These are phyloP conservation scores for Bipolaris bicolor DNA, from an alignment of 2,329 filamentous ascomycete genomes.

Conservation along the genomic window DNA sequence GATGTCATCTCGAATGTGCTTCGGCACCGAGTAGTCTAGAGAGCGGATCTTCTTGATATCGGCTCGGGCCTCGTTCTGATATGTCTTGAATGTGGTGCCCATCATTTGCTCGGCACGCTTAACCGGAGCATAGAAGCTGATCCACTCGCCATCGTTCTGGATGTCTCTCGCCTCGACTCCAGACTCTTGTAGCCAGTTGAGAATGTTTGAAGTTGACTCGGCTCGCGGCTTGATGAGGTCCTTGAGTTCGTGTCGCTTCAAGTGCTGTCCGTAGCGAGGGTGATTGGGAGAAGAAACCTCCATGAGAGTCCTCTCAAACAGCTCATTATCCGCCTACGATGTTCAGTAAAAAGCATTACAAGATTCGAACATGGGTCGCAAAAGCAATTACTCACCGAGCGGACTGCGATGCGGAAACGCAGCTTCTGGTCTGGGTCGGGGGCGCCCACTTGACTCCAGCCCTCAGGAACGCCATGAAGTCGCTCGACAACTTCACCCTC, in stretches of 20 bases:
- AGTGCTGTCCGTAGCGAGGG: constrained; percentile 64
- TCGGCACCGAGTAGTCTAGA: constrained; percentile 67
- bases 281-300: constrained; percentile 67
- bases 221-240: constrained; percentile 59
- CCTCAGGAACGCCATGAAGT: constrained; percentile 41
- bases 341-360: constrained; percentile 18
- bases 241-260: constrained; percentile 66
- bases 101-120: constrained; percentile 62
- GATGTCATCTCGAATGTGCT: constrained; percentile 60
- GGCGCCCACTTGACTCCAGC: constrained; percentile 45
- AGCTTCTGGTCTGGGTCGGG: constrained; percentile 41
- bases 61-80: constrained; percentile 55
- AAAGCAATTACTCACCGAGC: constrained; percentile 39
- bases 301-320: constrained; percentile 65
- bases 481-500: constrained; percentile 42
- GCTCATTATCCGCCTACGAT: constrained; percentile 55
- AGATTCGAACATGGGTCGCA: not conserved
- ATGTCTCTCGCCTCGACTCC: constrained; percentile 56
- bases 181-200: constrained; percentile 62
- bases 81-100: constrained; percentile 64
- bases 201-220: constrained; percentile 57
- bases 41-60: constrained; percentile 59
- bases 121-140: constrained; percentile 63
- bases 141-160: constrained; percentile 64
- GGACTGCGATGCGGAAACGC: constrained; percentile 49